Evolutionary conservation across 116 monocot species (phyloP), one percentile per base, ranked within the genome.

Genomic region (Phalaenopsis hybrid): DNA sequence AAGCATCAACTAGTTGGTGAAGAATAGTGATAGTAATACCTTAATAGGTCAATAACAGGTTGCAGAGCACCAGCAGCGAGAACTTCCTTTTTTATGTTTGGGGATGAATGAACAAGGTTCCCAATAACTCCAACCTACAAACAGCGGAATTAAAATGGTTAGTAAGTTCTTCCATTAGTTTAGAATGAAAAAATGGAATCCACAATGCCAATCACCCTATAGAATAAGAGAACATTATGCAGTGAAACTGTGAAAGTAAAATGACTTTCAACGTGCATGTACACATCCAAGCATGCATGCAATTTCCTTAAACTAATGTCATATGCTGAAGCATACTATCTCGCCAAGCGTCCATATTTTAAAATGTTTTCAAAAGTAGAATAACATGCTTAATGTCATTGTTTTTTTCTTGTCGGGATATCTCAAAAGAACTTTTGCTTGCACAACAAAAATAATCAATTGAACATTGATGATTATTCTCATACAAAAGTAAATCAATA

Each of bases 41-140:
- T 93, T 82, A 99, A 81, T 74, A 99, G 87, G 9, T 89, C 88
- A 85, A 99, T 99, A 44, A 99, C 95, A 83, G 99, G 95, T 51
- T 95, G 99, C 67, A 99, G 85, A 57, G 99, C 95, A 48, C 99
- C 99, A 28, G 93, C 99, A 75, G 82, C 82, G 78, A 99, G 91
- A 89, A 99, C 99, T 85, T 99, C 92, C 75, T 95, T 99, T 85
- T 99, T 99, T 43, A 99, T 99, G 74, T 89, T 94, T 84, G 99
- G 99, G 34, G 99, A 99, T 79, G 99, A 99, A 86, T 99, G 99
- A 46, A 99, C 99, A 78, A 99, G 83, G 86, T 95, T 99, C 17
- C 99, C 99, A 84, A 99, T 99, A 21, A 99, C 99, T 77, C 99
- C 99, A 37, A 99, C 95, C 99, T 99, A 89, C 57, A 21, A 86